phyloP scores from a whole-genome alignment of 2,329 filamentous ascomycete genomes.

The Neofusicoccum sp. region DNA sequence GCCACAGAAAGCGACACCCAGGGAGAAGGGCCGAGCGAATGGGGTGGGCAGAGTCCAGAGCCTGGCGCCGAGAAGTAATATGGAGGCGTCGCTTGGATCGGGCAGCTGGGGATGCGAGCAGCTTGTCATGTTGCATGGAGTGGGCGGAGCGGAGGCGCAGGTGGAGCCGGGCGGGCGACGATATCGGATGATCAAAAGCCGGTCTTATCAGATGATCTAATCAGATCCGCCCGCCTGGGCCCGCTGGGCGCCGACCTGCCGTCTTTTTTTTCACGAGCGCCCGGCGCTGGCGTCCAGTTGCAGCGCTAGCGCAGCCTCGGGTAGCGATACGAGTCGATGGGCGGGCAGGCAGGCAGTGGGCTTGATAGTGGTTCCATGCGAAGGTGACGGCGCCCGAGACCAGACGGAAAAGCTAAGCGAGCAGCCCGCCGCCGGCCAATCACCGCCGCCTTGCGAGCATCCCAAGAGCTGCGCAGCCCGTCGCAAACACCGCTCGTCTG shows the following conservation, averaged over 20 bases:
- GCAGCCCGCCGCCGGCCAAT: not conserved
- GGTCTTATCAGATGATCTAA: constrained; percentile 18
- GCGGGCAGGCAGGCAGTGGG: not conserved
- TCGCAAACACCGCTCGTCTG: not conserved
- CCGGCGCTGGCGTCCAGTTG: not conserved
- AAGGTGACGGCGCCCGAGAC: not conserved
- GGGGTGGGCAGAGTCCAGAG: not conserved
- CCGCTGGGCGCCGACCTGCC: not conserved
- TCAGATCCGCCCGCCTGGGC: not conserved
- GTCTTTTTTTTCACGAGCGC: not conserved
- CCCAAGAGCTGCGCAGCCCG: not conserved
- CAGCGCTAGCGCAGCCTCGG: not conserved
- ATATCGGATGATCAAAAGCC: constrained; percentile 14
- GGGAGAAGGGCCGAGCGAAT: not conserved
- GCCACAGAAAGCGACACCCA: not conserved
- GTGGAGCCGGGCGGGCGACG: constrained; percentile 8
- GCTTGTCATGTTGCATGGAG: not conserved
- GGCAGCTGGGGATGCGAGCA: not conserved
- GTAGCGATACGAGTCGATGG: not conserved
- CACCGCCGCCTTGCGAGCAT: not conserved
- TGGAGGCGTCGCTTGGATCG: not conserved
- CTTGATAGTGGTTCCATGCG: not conserved
- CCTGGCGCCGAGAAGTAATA: not conserved
- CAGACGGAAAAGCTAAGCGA: constrained; percentile 3
- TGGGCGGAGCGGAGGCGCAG: not conserved